Base-by-base conservation (phyloP, 1,139 yeast genomes). In the Candida tropicalis region DNA sequence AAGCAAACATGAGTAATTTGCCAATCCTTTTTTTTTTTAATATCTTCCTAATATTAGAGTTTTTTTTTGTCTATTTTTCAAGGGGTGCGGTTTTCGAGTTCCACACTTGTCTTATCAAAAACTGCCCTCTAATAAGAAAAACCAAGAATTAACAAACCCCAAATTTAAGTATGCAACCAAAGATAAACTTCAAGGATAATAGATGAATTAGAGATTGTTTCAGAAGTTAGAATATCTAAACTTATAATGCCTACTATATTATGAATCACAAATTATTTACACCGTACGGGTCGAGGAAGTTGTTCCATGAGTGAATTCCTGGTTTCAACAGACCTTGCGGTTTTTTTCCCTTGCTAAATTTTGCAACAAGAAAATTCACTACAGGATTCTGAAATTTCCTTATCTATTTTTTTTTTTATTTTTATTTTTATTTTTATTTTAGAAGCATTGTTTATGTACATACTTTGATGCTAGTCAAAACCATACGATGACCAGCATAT, bases 1-100 rank as follows among this genome's bases (percentile, higher is more conserved):
- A 13, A 27, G 41, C 15, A 43, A 43, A 36, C 22, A 27, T 24
- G 37, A 34, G 23, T 35, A 26, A 31, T 29, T 24, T 20, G 4
- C 6, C 16, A 12, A 18, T 28, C 15, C 7, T 24, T 5, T 11
- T 9, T 27, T 13, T 23, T 27, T 16, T 7, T 18, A n/a, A n/a
- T n/a, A n/a, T n/a, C n/a, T n/a, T n/a, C n/a, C n/a, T n/a, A n/a
- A n/a, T n/a, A n/a, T n/a, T n/a, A n/a, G n/a, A n/a, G n/a, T 23
- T 23, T 10, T 25, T 25, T 25, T 38, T 24, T 15, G 9, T 16
- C 6, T 10, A n/a, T 16, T 26, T 25, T 16, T n/a, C 7, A n/a
- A 10, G 13, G 24, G 20, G 20, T n/a, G 23, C 39, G 39, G 39
- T 27, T 18, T 25, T 36, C 39, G 34, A 9, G 20, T 36, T 36